Conservation (phyloP, 768 basidiomycete species). For the Russula brevipes region DNA sequence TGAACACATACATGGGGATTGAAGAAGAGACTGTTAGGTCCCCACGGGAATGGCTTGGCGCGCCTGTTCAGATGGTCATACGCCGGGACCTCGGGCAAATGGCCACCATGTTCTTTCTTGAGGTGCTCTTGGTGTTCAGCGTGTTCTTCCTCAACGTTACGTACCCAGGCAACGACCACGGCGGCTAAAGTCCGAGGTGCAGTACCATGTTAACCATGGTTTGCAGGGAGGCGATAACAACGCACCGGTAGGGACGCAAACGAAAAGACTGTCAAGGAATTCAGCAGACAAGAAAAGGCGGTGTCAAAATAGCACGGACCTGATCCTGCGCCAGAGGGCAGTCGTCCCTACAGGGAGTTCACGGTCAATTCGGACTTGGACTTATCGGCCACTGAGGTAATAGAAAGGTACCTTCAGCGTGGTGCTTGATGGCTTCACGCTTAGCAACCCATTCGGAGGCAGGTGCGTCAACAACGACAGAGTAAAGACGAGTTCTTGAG, state of each 20-base stretch:
- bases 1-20: constrained; percentile 55
- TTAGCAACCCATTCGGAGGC: constrained; percentile 45
- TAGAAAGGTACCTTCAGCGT: constrained; percentile 52
- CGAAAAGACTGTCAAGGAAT: constrained; percentile 52
- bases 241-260: constrained; percentile 71
- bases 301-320: constrained; percentile 39
- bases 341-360: constrained; percentile 51
- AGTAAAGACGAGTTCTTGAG: constrained; percentile 31
- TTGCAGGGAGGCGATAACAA: constrained; percentile 20
- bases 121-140: constrained; percentile 65
- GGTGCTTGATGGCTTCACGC: constrained; percentile 54
- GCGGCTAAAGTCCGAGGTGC: constrained; percentile 21
- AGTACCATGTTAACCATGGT: not conserved
- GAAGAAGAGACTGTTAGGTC: constrained; percentile 76
- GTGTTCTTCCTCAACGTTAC: constrained; percentile 57
- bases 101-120: constrained; percentile 66
- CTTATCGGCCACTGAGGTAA: not conserved
- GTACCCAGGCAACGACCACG: constrained; percentile 41
- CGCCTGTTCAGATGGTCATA: constrained; percentile 77
- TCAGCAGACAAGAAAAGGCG: constrained; percentile 6
- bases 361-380: constrained; percentile 17
- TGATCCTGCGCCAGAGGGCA: constrained; percentile 83
- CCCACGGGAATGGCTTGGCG: constrained; percentile 81
- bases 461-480: constrained; percentile 39
- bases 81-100: constrained; percentile 62